A percentile compares a stretch with the other conserved stretches of the same genome.
These are phyloP conservation scores for Malus domestica DNA, from an alignment of 306 rosid species.

Conservation along the genomic window ASM211411v1 NC_041794.1:23910001-23910500, in stretches of 20 bases:
- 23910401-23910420: slow-evolving; percentile 14
- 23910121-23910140: neutral
- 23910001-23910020: too few species aligned
- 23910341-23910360: neutral
- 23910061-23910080: slow-evolving; percentile 87
- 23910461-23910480: slow-evolving; percentile 30
- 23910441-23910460: slow-evolving; percentile 36
- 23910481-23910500: neutral
- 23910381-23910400: neutral
- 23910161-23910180: neutral
- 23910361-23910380: neutral
- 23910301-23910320: neutral
- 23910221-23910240: neutral
- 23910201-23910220: neutral
- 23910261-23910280: too few species aligned
- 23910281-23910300: too few species aligned
- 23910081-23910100: slow-evolving; percentile 47
- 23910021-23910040: too few species aligned
- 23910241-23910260: neutral
- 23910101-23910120: neutral
- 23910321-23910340: neutral
- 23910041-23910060: slow-evolving; percentile 36
- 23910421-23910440: slow-evolving; percentile 82
- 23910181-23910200: neutral
- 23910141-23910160: neutral